phyloP scores from a whole-genome alignment of 164 flowering plant species.

The Echeveria elegans region DNA sequence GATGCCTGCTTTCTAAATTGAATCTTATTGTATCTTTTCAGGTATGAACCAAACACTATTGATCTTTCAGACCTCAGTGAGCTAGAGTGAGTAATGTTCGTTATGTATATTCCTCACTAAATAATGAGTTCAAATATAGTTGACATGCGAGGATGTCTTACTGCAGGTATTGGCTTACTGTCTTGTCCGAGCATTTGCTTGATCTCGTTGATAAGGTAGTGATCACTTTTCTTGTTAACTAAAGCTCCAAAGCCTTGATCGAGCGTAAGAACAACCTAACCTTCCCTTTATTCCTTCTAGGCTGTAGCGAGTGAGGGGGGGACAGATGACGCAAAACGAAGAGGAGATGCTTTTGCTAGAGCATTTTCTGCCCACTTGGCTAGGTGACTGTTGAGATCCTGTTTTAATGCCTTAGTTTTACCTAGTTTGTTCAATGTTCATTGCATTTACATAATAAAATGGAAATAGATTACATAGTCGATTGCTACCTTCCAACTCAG shows the following conservation, averaged over 20 bases:
- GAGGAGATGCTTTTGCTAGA: slow-evolving; percentile 98
- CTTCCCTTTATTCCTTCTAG: slow-evolving; percentile 22
- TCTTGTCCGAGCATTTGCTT: slow-evolving; percentile 77
- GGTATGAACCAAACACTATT: slow-evolving; percentile 95
- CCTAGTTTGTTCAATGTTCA: not conserved
- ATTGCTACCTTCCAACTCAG: not conserved
- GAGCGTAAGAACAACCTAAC: not conserved
- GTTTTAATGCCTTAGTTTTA: not conserved
- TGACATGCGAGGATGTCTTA: slow-evolving; percentile 8
- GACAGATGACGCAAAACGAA: slow-evolving; percentile 95
- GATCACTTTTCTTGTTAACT: not conserved
- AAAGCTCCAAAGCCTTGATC: slow-evolving; percentile 4
- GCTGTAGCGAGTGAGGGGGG: slow-evolving; percentile 99
- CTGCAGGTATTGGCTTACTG: slow-evolving; percentile 87
- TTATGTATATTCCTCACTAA: not conserved
- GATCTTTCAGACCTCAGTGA: slow-evolving; percentile 84
- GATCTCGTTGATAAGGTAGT: slow-evolving; percentile 97
- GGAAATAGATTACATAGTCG: not conserved
- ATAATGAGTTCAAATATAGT: not conserved
- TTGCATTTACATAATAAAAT: not conserved
- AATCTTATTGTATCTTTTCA: slow-evolving; percentile 22
- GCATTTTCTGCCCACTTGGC: slow-evolving; percentile 96
- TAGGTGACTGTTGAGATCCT: slow-evolving; percentile 32
- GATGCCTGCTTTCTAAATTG: slow-evolving; percentile 2
- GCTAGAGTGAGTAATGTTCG: slow-evolving; percentile 59